phyloP scores from a whole-genome alignment of 129 eudicot genomes.

The Pseudognaphalium luteoalbum region DNA sequence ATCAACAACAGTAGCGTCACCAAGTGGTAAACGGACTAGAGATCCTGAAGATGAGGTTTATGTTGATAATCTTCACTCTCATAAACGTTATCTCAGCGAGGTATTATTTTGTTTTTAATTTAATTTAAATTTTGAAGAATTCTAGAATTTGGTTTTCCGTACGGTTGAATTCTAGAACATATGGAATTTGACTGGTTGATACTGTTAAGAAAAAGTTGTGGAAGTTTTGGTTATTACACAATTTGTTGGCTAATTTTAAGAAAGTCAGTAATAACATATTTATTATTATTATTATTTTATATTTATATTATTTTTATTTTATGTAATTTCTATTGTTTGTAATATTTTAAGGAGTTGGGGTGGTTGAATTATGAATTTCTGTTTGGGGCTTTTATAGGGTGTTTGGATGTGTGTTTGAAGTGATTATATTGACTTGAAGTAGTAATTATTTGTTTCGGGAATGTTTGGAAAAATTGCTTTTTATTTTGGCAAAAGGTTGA shows the following conservation, averaged over 20 bases:
- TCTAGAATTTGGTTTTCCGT: not conserved
- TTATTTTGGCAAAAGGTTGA: too few relatives aligned
- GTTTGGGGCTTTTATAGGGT: not conserved
- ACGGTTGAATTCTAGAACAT: not conserved
- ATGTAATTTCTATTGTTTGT: not conserved
- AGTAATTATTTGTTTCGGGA: not conserved
- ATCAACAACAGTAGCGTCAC: slow-evolving; percentile 42
- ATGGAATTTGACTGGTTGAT: slow-evolving; percentile 2
- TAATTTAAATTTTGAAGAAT: too few relatives aligned
- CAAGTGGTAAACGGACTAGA: slow-evolving; percentile 66
- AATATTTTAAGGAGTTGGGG: not conserved
- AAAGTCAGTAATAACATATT: not conserved
- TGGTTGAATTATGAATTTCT: not conserved
- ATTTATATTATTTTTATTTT: not conserved
- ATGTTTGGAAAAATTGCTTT: not conserved
- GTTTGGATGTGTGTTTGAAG: slow-evolving; percentile 11
- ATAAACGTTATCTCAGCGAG: slow-evolving; percentile 98
- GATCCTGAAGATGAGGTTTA: slow-evolving; percentile 99
- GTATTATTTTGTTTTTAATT: slow-evolving; percentile 11
- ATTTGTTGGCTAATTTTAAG: not conserved
- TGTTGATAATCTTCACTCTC: slow-evolving; percentile 86
- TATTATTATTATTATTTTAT: not conserved
- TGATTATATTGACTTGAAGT: slow-evolving; percentile 1
- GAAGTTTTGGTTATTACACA: not conserved
- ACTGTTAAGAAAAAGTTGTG: too few relatives aligned